These are phyloP conservation scores for Ascochyta koolunga DNA, from an alignment of 2,329 filamentous ascomycete species.

Conservation along the genomic window DNA sequence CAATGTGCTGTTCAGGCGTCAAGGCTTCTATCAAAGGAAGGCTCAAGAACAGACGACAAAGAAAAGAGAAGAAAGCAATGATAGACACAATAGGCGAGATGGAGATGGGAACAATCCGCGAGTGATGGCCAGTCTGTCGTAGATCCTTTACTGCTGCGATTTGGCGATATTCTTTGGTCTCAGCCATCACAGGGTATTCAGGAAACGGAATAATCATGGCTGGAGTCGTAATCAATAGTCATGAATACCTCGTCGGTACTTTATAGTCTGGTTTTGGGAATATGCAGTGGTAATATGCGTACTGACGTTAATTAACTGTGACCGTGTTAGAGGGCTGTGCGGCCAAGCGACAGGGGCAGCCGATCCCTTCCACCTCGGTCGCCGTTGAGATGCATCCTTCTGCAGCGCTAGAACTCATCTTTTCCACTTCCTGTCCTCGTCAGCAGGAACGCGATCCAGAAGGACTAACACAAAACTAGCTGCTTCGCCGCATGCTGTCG, in stretches of 20 bases:
- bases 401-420: not conserved
- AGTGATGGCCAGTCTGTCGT: not conserved
- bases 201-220: not conserved
- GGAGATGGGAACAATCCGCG: constrained; percentile 14
- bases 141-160: not conserved
- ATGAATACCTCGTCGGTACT: too few relatives aligned
- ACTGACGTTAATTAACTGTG: constrained; percentile 1
- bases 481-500: not conserved
- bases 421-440: not conserved
- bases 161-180: not conserved
- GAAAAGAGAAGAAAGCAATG: constrained; percentile 1
- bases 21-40: constrained; percentile 27
- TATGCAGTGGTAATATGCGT: not conserved
- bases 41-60: constrained; percentile 11
- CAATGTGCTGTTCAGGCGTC: constrained; percentile 32
- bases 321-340: constrained; percentile 6
- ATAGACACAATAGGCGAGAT: constrained; percentile 6
- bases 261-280: too few relatives aligned
- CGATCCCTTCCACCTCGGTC: not conserved
- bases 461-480: not conserved
- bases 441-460: not conserved
- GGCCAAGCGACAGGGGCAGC: constrained; percentile 12
- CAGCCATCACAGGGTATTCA: too few relatives aligned
- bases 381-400: constrained; percentile 2
- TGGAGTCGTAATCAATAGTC: not conserved